Percentiles rank a stretch among this genome's conserved stretches.
Conservation (phyloP, 306 rosid species). For the Bauhinia variegata region DNA sequence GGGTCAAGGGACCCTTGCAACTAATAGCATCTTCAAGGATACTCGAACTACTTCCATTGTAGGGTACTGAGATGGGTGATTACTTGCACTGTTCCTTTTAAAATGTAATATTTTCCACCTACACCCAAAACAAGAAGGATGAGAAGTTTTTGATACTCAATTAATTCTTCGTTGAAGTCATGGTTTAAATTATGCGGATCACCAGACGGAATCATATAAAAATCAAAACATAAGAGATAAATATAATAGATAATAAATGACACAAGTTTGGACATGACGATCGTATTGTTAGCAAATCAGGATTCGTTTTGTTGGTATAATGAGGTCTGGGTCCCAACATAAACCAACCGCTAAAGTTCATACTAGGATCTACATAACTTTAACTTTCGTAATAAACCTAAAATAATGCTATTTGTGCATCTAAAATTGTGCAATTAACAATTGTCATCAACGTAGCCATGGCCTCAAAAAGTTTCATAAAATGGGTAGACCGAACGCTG, state of each 20-base stretch:
- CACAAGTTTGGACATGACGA: no score
- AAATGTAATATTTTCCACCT: constrained; percentile 4
- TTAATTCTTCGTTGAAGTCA: no score
- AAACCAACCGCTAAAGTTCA: neutral
- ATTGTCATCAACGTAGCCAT: neutral
- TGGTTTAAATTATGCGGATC: no score
- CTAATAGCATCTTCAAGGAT: constrained; percentile 25
- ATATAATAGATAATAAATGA: no score
- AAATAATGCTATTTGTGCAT: neutral
- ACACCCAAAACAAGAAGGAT: neutral
- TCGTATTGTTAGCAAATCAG: no score
- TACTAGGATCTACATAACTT: neutral
- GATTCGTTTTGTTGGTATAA: constrained; percentile 33
- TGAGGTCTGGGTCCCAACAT: constrained; percentile 19
- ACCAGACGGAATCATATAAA: no score
- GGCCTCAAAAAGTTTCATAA: no score
- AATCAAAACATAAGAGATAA: no score
- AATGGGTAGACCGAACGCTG: constrained; percentile 24
- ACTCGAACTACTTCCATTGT: no score
- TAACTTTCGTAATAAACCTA: neutral
- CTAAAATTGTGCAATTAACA: no score
- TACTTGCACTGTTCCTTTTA: constrained; percentile 20
- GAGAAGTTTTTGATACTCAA: neutral
- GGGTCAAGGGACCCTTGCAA: constrained; percentile 20
- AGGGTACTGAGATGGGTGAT: neutral